Evolutionary conservation across 306 rosid species (phyloP).

Genomic region (Clitoria ternatea): DNA sequence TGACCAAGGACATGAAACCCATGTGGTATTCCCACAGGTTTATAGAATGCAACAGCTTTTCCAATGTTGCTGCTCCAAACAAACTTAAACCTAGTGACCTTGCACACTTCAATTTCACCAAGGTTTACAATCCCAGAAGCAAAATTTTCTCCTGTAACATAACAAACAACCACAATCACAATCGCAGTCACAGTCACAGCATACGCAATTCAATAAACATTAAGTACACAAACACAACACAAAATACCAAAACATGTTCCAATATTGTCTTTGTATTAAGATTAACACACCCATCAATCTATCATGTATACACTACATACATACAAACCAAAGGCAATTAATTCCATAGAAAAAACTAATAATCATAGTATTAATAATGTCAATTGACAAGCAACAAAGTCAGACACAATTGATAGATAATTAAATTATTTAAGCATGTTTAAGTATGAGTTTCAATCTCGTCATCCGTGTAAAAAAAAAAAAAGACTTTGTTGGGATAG

Average conservation of each 20-base stretch:
- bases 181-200: neutral
- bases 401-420: no score
- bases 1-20: conserved; percentile 75
- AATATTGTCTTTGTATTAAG: neutral
- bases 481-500: no score
- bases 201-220: no score
- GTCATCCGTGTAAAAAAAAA: no score
- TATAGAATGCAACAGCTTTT: conserved; percentile 55
- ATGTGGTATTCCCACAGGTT: conserved; percentile 67
- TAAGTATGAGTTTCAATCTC: no score
- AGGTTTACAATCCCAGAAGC: conserved; percentile 67
- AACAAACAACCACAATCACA: conserved; percentile 3
- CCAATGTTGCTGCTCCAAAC: conserved; percentile 54
- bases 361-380: no score
- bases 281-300: neutral
- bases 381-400: no score
- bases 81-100: conserved; percentile 51
- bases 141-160: conserved; percentile 62
- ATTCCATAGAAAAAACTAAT: no score
- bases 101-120: conserved; percentile 70
- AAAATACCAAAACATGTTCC: neutral
- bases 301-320: neutral
- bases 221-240: no score
- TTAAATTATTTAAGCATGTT: no score
- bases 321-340: neutral